Evolutionary conservation across 2,329 filamentous ascomycete species (phyloP).

Genomic region (Penicillium sp.): DNA sequence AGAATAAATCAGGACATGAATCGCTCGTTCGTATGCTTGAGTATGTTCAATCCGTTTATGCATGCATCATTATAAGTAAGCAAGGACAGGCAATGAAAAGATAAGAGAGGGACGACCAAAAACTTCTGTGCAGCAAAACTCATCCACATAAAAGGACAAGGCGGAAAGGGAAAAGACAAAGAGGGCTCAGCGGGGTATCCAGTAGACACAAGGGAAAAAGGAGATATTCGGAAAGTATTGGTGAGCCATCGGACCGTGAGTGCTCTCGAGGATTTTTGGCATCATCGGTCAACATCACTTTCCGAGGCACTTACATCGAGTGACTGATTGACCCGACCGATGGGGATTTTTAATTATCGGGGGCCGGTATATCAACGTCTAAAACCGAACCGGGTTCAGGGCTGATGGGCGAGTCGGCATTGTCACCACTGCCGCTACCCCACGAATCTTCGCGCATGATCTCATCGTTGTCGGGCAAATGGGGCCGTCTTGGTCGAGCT

Average conservation of each 20-base stretch:
- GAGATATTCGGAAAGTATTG: not conserved
- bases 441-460: constrained; percentile 25
- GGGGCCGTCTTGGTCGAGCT: constrained; percentile 7
- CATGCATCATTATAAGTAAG: constrained; percentile 3
- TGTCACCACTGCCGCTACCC: constrained; percentile 27
- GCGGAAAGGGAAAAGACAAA: not conserved
- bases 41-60: constrained; percentile 12
- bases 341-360: not conserved
- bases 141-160: not conserved
- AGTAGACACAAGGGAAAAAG: constrained; percentile 19
- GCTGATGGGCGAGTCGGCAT: constrained; percentile 22
- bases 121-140: no score
- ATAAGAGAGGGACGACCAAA: no score
- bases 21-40: constrained; percentile 19
- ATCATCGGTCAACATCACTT: no score
- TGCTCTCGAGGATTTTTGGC: not conserved
- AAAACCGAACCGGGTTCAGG: constrained; percentile 4
- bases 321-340: no score
- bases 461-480: constrained; percentile 10
- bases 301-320: no score
- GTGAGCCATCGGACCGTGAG: not conserved
- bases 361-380: constrained; percentile 1
- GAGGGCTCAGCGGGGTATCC: constrained; percentile 25
- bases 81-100: no score
- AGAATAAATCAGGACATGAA: constrained; percentile 2